phyloP scores from a whole-genome alignment of 208 protist genomes.

The Crithidia acanthocephali region DNA sequence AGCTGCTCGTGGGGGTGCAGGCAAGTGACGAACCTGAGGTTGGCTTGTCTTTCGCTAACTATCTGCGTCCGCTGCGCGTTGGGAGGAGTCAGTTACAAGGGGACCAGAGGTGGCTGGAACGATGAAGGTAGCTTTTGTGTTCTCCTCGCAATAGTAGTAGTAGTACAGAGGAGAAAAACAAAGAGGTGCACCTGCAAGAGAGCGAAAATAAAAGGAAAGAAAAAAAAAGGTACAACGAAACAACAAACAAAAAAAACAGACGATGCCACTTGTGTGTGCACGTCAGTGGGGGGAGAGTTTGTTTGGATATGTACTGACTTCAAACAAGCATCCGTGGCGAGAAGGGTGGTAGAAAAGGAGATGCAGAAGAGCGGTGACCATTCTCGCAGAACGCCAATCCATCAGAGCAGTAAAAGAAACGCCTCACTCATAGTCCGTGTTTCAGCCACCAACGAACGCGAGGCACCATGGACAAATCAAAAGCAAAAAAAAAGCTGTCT shows the following conservation, averaged over 20 bases:
- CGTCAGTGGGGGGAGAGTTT: constrained; percentile 6
- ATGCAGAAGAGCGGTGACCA: constrained; percentile 1
- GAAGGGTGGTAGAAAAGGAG: constrained; percentile 9
- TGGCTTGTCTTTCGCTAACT: too few relatives aligned
- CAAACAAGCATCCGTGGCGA: too few relatives aligned
- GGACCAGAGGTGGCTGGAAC: too few relatives aligned
- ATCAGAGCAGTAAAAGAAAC: not conserved
- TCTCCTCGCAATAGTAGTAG: not conserved
- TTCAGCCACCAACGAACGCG: not conserved
- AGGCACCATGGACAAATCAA: not conserved
- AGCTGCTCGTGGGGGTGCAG: too few relatives aligned
- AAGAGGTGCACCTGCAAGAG: not conserved
- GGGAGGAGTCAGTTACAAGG: too few relatives aligned
- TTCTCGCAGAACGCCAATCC: too few relatives aligned
- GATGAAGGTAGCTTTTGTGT: too few relatives aligned
- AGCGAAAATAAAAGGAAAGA: not conserved
- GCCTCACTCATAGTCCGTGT: not conserved
- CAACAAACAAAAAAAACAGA: not conserved
- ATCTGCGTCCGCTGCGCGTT: too few relatives aligned
- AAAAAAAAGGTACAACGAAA: not conserved
- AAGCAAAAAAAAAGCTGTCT: not conserved
- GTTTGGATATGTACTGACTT: constrained; percentile 2
- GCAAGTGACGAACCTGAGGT: too few relatives aligned
- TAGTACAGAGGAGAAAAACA: constrained; percentile 7
- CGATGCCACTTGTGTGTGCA: not conserved